These are phyloP conservation scores for Lycium barbarum DNA, from an alignment of 257 asterid genomes.

Conservation along the genomic window DNA sequence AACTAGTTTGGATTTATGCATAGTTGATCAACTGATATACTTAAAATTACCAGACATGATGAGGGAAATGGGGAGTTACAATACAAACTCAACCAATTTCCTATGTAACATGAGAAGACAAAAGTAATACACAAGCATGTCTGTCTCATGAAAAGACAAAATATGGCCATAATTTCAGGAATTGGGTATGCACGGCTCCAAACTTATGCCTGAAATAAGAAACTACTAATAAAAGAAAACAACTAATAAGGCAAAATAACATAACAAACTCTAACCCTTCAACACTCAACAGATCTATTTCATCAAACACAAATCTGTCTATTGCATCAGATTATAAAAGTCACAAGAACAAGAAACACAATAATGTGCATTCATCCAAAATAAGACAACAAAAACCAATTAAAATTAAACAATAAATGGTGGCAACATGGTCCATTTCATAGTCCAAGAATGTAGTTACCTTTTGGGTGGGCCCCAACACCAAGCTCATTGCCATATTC, in stretches of 20 bases:
- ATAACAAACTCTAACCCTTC: constrained; percentile 37
- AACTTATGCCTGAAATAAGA: constrained; percentile 40
- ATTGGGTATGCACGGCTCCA: constrained; percentile 31
- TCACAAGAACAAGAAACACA: constrained; percentile 36
- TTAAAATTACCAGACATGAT: constrained; percentile 27
- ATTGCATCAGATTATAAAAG: constrained; percentile 42
- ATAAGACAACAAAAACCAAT: constrained; percentile 23
- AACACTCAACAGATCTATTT: constrained; percentile 29
- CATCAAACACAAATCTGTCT: constrained; percentile 38
- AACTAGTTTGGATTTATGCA: background rate
- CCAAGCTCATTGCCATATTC: constrained; percentile 67
- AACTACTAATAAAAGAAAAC: constrained; percentile 40
- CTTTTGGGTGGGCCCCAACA: constrained; percentile 89
- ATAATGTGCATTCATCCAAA: constrained; percentile 32
- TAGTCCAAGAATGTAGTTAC: constrained; percentile 43
- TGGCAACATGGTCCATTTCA: background rate
- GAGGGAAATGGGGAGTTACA: background rate
- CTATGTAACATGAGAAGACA: constrained; percentile 25
- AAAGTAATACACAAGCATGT: constrained; percentile 22
- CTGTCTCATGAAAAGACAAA: constrained; percentile 53
- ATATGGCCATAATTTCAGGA: constrained; percentile 47
- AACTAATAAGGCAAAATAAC: constrained; percentile 36
- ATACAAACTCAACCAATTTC: constrained; percentile 1
- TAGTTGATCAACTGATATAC: background rate
- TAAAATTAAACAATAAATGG: background rate